These are phyloP conservation scores for Rhodotorula sp. DNA, from an alignment of 1,284 basidiomycete genomes.

Conservation along the genomic window DNA sequence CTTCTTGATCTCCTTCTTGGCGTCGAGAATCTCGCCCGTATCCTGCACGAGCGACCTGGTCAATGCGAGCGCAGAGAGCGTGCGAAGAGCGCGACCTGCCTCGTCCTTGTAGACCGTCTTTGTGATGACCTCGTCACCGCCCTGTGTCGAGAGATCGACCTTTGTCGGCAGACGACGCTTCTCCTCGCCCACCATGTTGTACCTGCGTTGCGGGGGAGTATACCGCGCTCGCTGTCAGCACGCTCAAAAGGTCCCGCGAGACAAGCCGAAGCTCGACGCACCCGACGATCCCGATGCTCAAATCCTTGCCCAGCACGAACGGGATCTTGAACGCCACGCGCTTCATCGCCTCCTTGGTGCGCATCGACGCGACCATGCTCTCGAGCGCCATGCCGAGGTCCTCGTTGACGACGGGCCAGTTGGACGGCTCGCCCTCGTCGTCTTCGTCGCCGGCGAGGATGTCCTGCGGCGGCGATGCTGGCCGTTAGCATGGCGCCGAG, in stretches of 20 bases:
- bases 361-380: slow-evolving; percentile 48
- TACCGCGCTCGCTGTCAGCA: too few relatives aligned
- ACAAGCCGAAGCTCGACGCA: slow-evolving; percentile 50
- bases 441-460: slow-evolving; percentile 38
- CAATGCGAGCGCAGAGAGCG: too few relatives aligned
- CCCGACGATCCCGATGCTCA: slow-evolving; percentile 90
- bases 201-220: too few relatives aligned
- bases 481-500: background rate
- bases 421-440: slow-evolving; percentile 10
- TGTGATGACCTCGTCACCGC: slow-evolving; percentile 69
- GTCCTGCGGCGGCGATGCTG: background rate
- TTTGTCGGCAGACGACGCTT: slow-evolving; percentile 76
- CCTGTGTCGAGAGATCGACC: slow-evolving; percentile 74
- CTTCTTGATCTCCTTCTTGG: slow-evolving; percentile 52
- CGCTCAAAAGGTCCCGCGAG: slow-evolving; percentile 52
- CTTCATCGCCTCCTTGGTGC: slow-evolving; percentile 70
- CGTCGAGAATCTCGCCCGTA: slow-evolving; percentile 31
- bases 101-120: slow-evolving; percentile 76
- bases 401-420: slow-evolving; percentile 26
- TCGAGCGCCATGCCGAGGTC: slow-evolving; percentile 36
- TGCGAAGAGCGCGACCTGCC: slow-evolving; percentile 52
- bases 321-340: slow-evolving; percentile 81
- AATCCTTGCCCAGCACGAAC: slow-evolving; percentile 73
- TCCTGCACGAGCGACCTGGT: background rate
- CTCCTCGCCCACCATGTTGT: slow-evolving; percentile 81